A percentile compares a stretch with the other conserved stretches of the same genome.
Evolutionary conservation across 1,139 yeast genomes (phyloP).

Genomic region (Saccharomycopsis crataegensis): DNA sequence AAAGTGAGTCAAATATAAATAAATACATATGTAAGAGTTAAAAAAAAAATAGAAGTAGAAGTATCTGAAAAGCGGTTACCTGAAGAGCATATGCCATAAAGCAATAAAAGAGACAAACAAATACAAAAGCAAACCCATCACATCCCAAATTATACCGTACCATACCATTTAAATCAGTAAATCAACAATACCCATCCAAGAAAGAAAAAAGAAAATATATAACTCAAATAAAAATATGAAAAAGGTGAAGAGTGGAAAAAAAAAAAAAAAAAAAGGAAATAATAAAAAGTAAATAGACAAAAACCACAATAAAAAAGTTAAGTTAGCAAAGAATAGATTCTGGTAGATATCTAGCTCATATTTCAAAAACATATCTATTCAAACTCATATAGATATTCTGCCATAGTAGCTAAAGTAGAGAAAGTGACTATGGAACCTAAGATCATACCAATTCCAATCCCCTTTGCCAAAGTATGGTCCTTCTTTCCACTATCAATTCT

Average conservation of each 20-base stretch:
- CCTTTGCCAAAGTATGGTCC: constrained; percentile 7
- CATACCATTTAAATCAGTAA: no score
- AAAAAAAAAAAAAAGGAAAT: neutral
- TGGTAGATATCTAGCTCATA: no score
- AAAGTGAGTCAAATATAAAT: no score
- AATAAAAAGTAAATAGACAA: neutral
- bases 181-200: neutral
- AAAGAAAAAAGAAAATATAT: neutral
- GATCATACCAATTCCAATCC: constrained; percentile 14
- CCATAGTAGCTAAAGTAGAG: constrained; percentile 12
- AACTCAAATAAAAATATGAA: neutral
- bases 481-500: neutral
- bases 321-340: neutral
- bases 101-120: neutral
- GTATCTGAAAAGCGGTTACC: neutral
- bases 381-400: constrained; percentile 1
- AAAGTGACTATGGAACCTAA: constrained; percentile 14
- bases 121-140: neutral
- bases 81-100: neutral
- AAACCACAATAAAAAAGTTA: constrained; percentile 1
- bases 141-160: no score
- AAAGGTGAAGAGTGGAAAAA: neutral
- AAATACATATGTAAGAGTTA: no score
- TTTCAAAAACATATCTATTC: neutral
- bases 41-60: neutral